Evolutionary conservation across 129 eudicot genomes (phyloP).

Genomic region (Centaurea solstitialis): DNA sequence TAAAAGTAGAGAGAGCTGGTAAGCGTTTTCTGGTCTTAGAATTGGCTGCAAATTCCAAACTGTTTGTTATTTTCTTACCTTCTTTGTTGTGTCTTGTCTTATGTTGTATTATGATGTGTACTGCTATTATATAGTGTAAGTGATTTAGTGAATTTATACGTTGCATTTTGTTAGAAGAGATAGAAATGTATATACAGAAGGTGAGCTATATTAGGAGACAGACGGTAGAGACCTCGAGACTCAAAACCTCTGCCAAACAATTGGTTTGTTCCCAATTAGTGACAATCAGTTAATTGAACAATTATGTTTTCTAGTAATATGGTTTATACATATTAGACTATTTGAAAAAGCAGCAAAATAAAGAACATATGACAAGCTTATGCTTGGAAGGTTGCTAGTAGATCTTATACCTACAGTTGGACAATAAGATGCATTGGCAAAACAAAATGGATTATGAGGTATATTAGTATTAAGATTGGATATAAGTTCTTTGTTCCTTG

Average conservation of each 20-base stretch:
- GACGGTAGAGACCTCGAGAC: background rate
- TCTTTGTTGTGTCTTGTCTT: background rate
- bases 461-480: too few relatives aligned
- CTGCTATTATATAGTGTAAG: background rate
- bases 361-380: background rate
- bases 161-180: background rate
- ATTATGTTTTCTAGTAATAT: background rate
- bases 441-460: too few relatives aligned
- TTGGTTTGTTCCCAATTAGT: background rate
- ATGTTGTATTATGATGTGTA: background rate
- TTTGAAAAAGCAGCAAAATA: background rate
- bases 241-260: background rate
- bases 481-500: too few relatives aligned
- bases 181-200: background rate
- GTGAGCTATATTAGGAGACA: background rate
- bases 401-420: background rate
- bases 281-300: background rate
- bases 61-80: background rate
- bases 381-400: background rate
- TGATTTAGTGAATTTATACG: background rate
- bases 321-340: background rate
- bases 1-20: slow-evolving; percentile 94
- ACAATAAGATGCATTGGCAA: background rate
- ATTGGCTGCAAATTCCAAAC: background rate
- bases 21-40: slow-evolving; percentile 25